These are phyloP conservation scores for Pythium guiyangense DNA, from an alignment of 352 stramenopile species.

Conservation along the genomic window DNA sequence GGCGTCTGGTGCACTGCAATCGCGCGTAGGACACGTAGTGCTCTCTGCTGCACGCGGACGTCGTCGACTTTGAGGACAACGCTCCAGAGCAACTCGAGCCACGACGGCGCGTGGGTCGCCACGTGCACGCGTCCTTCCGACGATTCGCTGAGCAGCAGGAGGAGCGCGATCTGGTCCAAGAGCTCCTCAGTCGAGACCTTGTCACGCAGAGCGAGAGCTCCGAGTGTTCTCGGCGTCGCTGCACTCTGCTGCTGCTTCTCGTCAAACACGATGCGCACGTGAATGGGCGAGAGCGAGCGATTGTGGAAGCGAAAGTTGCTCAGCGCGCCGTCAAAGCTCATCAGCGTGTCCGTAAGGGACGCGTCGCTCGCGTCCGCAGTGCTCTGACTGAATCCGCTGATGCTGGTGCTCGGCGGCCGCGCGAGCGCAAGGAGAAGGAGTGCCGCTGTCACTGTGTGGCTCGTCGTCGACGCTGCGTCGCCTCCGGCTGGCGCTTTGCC, in stretches of 20 bases:
- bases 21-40: conserved; percentile 43
- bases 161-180: conserved; percentile 32
- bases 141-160: conserved; percentile 41
- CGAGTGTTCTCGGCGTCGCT: background rate
- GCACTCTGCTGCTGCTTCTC: conserved; percentile 34
- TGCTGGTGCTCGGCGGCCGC: background rate
- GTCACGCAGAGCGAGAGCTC: background rate
- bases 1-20: conserved; percentile 38
- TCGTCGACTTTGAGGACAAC: conserved; percentile 43
- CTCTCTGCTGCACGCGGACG: conserved; percentile 55
- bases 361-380: no score
- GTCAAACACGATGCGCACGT: conserved; percentile 90
- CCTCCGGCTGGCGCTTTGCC: conserved; percentile 18
- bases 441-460: background rate
- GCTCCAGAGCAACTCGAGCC: conserved; percentile 51
- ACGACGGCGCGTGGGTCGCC: conserved; percentile 24
- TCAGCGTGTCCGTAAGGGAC: conserved; percentile 4
- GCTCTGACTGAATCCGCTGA: no score
- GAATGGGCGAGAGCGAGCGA: conserved; percentile 87
- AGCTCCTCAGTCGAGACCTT: background rate
- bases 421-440: conserved; percentile 1
- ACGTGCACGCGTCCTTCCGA: conserved; percentile 48
- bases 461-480: background rate
- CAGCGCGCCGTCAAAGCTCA: conserved; percentile 80
- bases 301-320: conserved; percentile 88